Conservation (phyloP, 2,329 filamentous ascomycete species). For the Emergomyces orientalis region DNA sequence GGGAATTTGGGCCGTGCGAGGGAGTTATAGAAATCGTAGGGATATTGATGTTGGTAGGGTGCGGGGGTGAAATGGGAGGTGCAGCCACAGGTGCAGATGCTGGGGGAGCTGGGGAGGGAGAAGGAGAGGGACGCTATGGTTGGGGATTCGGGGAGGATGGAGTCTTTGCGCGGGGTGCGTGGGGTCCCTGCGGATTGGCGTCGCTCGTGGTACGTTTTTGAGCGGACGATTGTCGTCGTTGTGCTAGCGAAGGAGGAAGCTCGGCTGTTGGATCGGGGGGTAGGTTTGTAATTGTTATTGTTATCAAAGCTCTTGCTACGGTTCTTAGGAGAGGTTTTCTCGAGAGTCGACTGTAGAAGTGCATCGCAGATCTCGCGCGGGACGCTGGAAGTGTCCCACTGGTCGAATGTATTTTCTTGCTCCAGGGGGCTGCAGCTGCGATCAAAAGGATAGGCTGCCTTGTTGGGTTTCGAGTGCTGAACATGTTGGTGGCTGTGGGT, state of each 20-base stretch:
- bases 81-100: neutral
- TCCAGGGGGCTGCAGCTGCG: neutral
- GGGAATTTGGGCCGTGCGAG: neutral
- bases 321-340: neutral
- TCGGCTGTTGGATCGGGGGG: neutral
- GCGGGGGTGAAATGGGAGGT: neutral
- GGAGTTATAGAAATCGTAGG: neutral
- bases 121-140: neutral
- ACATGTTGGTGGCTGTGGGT: neutral
- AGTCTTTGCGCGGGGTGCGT: neutral
- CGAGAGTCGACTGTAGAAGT: neutral
- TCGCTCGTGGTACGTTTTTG: neutral
- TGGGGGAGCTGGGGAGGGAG: neutral
- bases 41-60: neutral
- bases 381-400: constrained; percentile 11
- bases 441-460: neutral
- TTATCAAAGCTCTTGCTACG: neutral
- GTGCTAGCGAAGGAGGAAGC: constrained; percentile 3
- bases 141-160: constrained; percentile 7
- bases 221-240: neutral
- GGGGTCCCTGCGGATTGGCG: neutral
- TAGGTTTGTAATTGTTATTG: neutral
- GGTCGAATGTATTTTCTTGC: constrained; percentile 8
- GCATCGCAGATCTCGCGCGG: constrained; percentile 8
- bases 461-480: neutral